Conservation (phyloP, 805 yeast genomes). For the Maudiozyma saulgeensis region DNA sequence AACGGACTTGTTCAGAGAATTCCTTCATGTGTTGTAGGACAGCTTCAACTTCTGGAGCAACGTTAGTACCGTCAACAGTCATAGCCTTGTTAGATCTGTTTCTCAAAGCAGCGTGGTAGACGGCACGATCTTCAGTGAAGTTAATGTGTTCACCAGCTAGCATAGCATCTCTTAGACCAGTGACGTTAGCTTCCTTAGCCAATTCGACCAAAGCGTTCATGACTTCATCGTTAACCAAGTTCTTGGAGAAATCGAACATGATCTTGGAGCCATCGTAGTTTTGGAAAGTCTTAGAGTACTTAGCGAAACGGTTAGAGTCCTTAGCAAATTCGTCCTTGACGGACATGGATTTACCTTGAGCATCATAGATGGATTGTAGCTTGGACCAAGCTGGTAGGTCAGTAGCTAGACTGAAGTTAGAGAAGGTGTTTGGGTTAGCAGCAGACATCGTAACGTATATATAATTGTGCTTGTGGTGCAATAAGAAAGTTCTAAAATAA, state of each 20-base stretch:
- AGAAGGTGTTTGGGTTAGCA: conserved; percentile 20
- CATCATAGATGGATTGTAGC: conserved; percentile 60
- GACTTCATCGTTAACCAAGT: conserved; percentile 81
- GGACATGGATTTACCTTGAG: conserved; percentile 58
- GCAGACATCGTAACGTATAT: conserved; percentile 9
- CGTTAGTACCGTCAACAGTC: conserved; percentile 84
- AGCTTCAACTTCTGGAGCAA: conserved; percentile 81
- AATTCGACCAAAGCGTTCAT: conserved; percentile 55
- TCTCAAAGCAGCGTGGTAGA: conserved; percentile 92
- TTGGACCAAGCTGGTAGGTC: conserved; percentile 81
- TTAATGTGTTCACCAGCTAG: conserved; percentile 91
- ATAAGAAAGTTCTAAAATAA: background rate
- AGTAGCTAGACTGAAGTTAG: conserved; percentile 49
- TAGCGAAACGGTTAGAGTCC: conserved; percentile 67
- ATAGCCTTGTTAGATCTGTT: conserved; percentile 78
- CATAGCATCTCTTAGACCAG: conserved; percentile 79
- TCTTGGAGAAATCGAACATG: conserved; percentile 91
- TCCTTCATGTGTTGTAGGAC: conserved; percentile 95
- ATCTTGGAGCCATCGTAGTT: conserved; percentile 85
- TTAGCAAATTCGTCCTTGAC: conserved; percentile 69
- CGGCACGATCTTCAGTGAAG: conserved; percentile 94
- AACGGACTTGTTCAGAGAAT: conserved; percentile 80
- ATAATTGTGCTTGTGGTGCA: background rate
- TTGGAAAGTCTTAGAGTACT: conserved; percentile 65
- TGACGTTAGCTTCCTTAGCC: conserved; percentile 87